Percentiles rank a stretch among this genome's conserved stretches.
Evolutionary conservation across 164 flowering plant genomes (phyloP).

Genomic region (Kingdonia uniflora): DNA sequence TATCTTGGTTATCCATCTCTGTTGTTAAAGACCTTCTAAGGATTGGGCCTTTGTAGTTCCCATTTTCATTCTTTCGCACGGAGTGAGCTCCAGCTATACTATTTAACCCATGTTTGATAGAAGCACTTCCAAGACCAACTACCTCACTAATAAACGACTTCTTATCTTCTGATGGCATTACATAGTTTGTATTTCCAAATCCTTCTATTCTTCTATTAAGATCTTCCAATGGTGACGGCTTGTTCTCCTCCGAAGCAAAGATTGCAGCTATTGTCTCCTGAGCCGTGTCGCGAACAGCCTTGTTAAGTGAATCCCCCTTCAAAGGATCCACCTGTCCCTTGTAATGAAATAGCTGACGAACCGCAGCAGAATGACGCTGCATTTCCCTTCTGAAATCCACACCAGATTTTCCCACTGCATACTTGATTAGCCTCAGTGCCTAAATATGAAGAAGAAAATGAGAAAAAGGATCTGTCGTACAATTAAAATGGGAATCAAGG

Average conservation of each 20-base stretch:
- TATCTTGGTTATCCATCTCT: slow-evolving; percentile 39
- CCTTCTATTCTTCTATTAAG: slow-evolving; percentile 73
- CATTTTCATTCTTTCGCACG: slow-evolving; percentile 48
- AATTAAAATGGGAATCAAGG: too few species aligned
- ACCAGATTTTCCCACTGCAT: slow-evolving; percentile 88
- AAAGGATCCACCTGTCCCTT: slow-evolving; percentile 82
- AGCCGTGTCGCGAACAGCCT: slow-evolving; percentile 87
- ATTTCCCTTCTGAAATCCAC: slow-evolving; percentile 92
- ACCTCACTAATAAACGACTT: slow-evolving; percentile 92
- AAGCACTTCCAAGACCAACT: slow-evolving; percentile 86
- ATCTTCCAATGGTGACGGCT: slow-evolving; percentile 49
- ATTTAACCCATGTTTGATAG: slow-evolving; percentile 75
- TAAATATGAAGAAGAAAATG: slow-evolving; percentile 22
- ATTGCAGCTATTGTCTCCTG: slow-evolving; percentile 77
- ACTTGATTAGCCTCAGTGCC: slow-evolving; percentile 90
- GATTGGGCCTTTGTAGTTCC: slow-evolving; percentile 75
- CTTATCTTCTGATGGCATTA: slow-evolving; percentile 63
- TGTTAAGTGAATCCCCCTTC: slow-evolving; percentile 90
- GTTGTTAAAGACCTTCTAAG: slow-evolving; percentile 68
- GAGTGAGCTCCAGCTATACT: slow-evolving; percentile 57
- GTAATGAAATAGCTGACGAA: slow-evolving; percentile 79
- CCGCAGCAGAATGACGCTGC: slow-evolving; percentile 79
- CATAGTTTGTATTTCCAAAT: slow-evolving; percentile 82
- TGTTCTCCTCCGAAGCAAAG: slow-evolving; percentile 61
- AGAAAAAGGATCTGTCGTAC: neutral